Percentiles rank a stretch among this genome's conserved stretches.
These are phyloP conservation scores for Viola pubescens DNA, from an alignment of 441 rosid species.

Conservation along the genomic window DNA sequence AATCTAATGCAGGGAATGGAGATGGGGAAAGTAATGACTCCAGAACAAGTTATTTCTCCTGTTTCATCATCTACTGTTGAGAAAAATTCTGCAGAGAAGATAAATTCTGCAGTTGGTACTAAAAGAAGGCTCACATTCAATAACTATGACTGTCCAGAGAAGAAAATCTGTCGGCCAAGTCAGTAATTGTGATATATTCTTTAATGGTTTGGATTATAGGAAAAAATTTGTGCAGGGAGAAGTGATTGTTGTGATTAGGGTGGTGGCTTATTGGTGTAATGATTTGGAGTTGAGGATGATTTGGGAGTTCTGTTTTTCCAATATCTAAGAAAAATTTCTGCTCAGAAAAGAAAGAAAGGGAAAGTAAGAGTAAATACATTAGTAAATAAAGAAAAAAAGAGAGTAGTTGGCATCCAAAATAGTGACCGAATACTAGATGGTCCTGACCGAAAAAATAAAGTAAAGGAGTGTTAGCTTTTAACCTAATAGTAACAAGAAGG, in stretches of 20 bases:
- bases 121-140: constrained; percentile 58
- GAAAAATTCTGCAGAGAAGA: constrained; percentile 27
- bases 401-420: no score
- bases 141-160: constrained; percentile 30
- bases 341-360: constrained; percentile 20
- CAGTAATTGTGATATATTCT: constrained; percentile 9
- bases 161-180: constrained; percentile 35
- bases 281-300: constrained; percentile 26
- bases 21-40: constrained; percentile 44
- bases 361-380: constrained; percentile 25
- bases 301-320: constrained; percentile 29
- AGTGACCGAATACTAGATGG: no score
- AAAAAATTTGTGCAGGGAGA: constrained; percentile 10
- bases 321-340: constrained; percentile 21
- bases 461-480: constrained; percentile 16
- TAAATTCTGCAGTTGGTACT: constrained; percentile 32
- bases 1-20: constrained; percentile 46
- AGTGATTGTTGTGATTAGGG: constrained; percentile 19
- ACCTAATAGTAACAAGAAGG: constrained; percentile 24
- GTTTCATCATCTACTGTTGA: constrained; percentile 22
- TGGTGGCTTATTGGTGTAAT: constrained; percentile 20
- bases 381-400: constrained; percentile 9
- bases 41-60: constrained; percentile 25
- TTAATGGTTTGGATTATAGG: constrained; percentile 11
- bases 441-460: no score